These are phyloP conservation scores for Cyathus striatus DNA, from an alignment of 768 basidiomycete species.

Conservation along the genomic window DNA sequence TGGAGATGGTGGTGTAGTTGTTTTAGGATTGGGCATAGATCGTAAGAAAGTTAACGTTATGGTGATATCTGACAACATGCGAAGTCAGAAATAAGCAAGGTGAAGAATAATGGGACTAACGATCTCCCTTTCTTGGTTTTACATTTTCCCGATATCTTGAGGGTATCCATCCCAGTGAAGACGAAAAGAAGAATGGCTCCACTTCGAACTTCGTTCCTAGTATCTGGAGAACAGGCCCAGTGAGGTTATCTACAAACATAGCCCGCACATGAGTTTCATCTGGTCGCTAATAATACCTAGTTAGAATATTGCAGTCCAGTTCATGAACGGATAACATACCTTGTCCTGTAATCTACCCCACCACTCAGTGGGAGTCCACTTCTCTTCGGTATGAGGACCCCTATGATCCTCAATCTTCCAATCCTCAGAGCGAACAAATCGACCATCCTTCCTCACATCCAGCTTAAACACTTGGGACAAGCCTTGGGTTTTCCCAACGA, in stretches of 20 bases:
- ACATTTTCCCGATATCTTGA: slow-evolving; percentile 48
- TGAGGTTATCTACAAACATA: slow-evolving; percentile 46
- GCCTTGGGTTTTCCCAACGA: slow-evolving; percentile 13
- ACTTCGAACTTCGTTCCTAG: slow-evolving; percentile 49
- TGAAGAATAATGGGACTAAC: slow-evolving; percentile 25
- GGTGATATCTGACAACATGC: slow-evolving; percentile 54
- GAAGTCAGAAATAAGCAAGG: neutral
- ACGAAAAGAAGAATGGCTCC: slow-evolving; percentile 65
- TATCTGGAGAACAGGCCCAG: slow-evolving; percentile 48
- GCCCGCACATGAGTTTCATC: slow-evolving; percentile 36
- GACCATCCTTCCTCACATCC: slow-evolving; percentile 31
- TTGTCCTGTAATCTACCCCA: no score
- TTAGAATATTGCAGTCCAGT: neutral
- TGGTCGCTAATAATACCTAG: slow-evolving; percentile 14
- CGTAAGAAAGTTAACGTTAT: slow-evolving; percentile 50
- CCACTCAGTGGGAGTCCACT: no score
- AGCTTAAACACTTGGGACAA: slow-evolving; percentile 30
- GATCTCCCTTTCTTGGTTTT: slow-evolving; percentile 22
- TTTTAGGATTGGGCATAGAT: slow-evolving; percentile 24
- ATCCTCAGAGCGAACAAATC: slow-evolving; percentile 17
- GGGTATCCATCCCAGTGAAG: slow-evolving; percentile 57
- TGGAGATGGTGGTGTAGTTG: slow-evolving; percentile 14
- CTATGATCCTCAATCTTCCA: slow-evolving; percentile 11
- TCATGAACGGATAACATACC: no score
- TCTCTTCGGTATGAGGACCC: no score